These are phyloP conservation scores for Myxozyma vanderwaltii DNA, from an alignment of 805 yeast species.

Conservation along the genomic window DNA sequence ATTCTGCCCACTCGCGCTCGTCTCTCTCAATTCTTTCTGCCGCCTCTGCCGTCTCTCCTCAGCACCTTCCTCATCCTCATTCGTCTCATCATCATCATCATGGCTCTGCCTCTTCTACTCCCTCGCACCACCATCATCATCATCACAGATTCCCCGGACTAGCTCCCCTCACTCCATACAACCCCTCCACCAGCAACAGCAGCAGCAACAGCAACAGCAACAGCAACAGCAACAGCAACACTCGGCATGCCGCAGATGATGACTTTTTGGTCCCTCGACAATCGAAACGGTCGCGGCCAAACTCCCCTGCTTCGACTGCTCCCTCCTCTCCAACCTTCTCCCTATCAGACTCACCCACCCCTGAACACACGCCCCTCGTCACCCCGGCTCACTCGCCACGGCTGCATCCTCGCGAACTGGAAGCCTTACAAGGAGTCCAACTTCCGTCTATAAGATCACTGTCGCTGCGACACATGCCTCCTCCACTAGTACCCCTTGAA, in stretches of 20 bases:
- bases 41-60: constrained; percentile 13
- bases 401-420: constrained; percentile 44
- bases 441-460: constrained; percentile 46
- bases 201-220: constrained; percentile 6
- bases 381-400: constrained; percentile 53
- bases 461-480: constrained; percentile 38
- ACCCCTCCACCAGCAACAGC: constrained; percentile 3
- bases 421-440: constrained; percentile 41
- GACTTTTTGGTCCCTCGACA: constrained; percentile 38
- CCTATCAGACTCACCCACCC: constrained; percentile 26
- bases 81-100: constrained; percentile 38
- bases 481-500: constrained; percentile 34
- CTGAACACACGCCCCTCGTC: constrained; percentile 47
- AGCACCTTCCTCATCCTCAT: constrained; percentile 11
- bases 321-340: constrained; percentile 46
- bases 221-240: constrained; percentile 22
- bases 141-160: constrained; percentile 26
- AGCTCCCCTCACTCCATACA: constrained; percentile 29
- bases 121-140: constrained; percentile 26
- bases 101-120: constrained; percentile 9
- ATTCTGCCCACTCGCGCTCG: constrained; percentile 30
- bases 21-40: constrained; percentile 30
- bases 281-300: constrained; percentile 46
- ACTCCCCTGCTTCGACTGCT: constrained; percentile 48
- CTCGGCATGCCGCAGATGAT: constrained; percentile 32